Conservation (phyloP, 805 yeast genomes). For the Monosporozyma aerobia region DNA sequence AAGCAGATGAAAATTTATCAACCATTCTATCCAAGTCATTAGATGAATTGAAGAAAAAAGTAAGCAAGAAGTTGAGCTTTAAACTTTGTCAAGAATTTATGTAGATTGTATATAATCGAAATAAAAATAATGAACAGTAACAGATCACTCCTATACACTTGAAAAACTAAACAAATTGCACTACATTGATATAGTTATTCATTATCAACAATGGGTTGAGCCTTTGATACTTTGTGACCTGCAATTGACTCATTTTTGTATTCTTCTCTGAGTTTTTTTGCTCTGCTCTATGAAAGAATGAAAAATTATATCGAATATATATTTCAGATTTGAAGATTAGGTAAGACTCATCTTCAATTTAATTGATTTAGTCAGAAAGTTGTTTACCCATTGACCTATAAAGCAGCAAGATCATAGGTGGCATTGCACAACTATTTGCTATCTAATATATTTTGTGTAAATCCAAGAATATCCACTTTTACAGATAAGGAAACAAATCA, state of each 20-base stretch:
- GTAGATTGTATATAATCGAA: constrained; percentile 4
- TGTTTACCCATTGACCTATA: constrained; percentile 18
- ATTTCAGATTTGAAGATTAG: background rate
- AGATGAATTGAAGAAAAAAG: constrained; percentile 9
- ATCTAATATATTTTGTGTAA: background rate
- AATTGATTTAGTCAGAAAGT: background rate
- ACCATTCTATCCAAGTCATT: constrained; percentile 12
- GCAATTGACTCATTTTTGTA: background rate
- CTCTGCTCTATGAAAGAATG: background rate
- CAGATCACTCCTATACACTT: background rate
- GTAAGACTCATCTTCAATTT: background rate
- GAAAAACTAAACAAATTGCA: background rate
- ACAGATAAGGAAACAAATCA: background rate
- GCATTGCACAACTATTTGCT: constrained; percentile 24
- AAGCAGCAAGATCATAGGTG: constrained; percentile 85
- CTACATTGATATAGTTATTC: background rate
- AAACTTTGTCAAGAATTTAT: constrained; percentile 27
- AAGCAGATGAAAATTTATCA: background rate
- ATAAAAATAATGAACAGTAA: background rate
- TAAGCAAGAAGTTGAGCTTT: constrained; percentile 18
- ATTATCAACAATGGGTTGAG: background rate
- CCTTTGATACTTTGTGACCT: background rate
- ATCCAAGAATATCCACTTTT: background rate
- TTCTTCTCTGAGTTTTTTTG: background rate
- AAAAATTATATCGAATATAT: background rate